Percentiles rank a stretch among this genome's conserved stretches.
These are phyloP conservation scores for Geotrichum europaeum DNA, from an alignment of 1,139 yeast species.

Conservation along the genomic window DNA sequence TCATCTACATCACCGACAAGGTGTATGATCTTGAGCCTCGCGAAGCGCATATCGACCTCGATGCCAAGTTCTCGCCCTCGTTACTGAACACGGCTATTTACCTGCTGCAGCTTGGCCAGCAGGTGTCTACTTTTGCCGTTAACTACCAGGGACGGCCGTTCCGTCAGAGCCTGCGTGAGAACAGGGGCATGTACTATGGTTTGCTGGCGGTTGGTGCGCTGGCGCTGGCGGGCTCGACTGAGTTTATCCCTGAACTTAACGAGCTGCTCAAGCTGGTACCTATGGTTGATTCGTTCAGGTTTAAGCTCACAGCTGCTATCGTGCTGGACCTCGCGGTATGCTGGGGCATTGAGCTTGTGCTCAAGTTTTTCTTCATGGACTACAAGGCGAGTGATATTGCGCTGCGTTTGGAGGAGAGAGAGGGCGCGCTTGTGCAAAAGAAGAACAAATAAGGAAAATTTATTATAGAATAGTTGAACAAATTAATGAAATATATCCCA, in stretches of 20 bases:
- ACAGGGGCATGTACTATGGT: conserved; percentile 97
- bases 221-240: conserved; percentile 90
- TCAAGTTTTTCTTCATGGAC: conserved; percentile 85
- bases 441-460: conserved; percentile 25
- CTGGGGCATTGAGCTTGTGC: conserved; percentile 70
- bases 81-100: conserved; percentile 94
- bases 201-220: conserved; percentile 83
- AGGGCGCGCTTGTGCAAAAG: conserved; percentile 28
- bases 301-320: conserved; percentile 68
- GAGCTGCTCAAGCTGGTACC: conserved; percentile 88
- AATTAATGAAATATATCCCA: background rate
- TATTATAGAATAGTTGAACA: background rate
- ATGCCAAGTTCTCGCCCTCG: conserved; percentile 82
- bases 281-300: conserved; percentile 69
- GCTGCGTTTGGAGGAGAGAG: conserved; percentile 32
- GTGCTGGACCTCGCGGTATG: conserved; percentile 70
- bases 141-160: conserved; percentile 97
- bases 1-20: conserved; percentile 75
- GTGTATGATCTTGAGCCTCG: conserved; percentile 88
- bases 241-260: conserved; percentile 88
- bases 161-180: conserved; percentile 82
- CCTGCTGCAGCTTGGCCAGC: conserved; percentile 89
- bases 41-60: conserved; percentile 81
- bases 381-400: conserved; percentile 92
- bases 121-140: conserved; percentile 95